A percentile compares a stretch with the other conserved stretches of the same genome.
These are phyloP conservation scores for Entophlyctis luteolus DNA, from an alignment of 192 early-diverging fungal genomes.

Conservation along the genomic window DNA sequence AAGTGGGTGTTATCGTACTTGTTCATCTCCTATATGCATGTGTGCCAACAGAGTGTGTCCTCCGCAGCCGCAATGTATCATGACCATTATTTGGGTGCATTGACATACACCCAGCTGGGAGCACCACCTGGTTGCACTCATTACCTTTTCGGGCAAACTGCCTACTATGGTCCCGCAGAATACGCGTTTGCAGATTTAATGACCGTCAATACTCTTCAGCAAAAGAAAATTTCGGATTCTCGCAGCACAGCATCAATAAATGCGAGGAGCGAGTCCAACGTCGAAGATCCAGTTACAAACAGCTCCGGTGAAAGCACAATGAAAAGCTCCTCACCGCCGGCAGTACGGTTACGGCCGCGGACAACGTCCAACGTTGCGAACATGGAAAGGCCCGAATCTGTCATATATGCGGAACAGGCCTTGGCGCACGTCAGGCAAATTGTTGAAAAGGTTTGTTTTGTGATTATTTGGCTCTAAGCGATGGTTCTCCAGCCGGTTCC, in stretches of 20 bases:
- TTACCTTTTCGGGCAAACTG: constrained; percentile 20
- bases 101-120: constrained; percentile 23
- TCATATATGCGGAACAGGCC: background rate
- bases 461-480: background rate
- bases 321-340: too few species aligned
- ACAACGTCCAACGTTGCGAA: background rate
- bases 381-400: background rate
- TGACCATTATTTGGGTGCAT: constrained; percentile 23
- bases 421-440: constrained; percentile 10
- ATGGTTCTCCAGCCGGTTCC: background rate
- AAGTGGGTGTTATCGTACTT: constrained; percentile 78
- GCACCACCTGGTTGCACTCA: constrained; percentile 12
- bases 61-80: constrained; percentile 13
- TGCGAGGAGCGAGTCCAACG: background rate
- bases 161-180: constrained; percentile 18
- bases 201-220: background rate
- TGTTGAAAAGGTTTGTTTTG: background rate
- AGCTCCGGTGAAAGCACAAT: too few species aligned
- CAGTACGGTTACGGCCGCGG: constrained; percentile 5
- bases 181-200: background rate
- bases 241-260: background rate
- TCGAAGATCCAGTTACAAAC: too few species aligned
- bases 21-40: constrained; percentile 45
- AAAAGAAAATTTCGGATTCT: background rate
- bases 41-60: background rate